Evolutionary conservation across 495 filamentous ascomycete species (phyloP).

Genomic region (Podospora didyma): DNA sequence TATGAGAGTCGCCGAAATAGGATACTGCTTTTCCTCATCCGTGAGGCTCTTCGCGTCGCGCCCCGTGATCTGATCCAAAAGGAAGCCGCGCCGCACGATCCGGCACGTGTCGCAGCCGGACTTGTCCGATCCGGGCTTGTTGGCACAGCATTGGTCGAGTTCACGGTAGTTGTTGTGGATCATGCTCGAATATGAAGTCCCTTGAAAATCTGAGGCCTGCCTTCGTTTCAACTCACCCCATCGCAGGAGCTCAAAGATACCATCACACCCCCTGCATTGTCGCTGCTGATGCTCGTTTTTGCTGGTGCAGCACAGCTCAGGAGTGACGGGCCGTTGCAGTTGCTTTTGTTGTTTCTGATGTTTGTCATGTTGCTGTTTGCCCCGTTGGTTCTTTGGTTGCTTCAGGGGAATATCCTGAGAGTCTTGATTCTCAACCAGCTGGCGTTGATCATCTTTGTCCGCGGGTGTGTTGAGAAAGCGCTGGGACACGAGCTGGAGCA

Average conservation of each 20-base stretch:
- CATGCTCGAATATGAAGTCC: slow-evolving; percentile 14
- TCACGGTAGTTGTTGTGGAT: slow-evolving; percentile 26
- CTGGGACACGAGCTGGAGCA: not conserved
- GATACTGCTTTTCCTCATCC: slow-evolving; percentile 18
- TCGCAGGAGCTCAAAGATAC: slow-evolving; percentile 24
- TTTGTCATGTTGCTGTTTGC: too few relatives aligned
- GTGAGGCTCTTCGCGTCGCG: slow-evolving; percentile 15
- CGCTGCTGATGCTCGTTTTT: slow-evolving; percentile 20
- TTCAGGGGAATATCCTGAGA: too few relatives aligned
- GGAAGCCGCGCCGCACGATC: slow-evolving; percentile 22
- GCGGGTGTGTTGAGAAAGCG: not conserved
- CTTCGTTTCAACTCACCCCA: slow-evolving; percentile 25
- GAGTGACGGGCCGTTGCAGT: not conserved
- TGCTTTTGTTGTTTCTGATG: too few relatives aligned
- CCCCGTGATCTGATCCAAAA: slow-evolving; percentile 25
- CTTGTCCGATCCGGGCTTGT: slow-evolving; percentile 6
- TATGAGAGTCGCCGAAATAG: slow-evolving; percentile 15
- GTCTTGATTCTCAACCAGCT: too few relatives aligned
- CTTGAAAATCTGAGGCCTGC: slow-evolving; percentile 12
- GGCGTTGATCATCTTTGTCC: not conserved
- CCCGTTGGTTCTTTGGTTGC: too few relatives aligned
- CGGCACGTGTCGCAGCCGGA: slow-evolving; percentile 26
- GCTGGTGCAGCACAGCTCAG: slow-evolving; percentile 12
- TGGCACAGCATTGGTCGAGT: slow-evolving; percentile 22
- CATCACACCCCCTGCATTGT: slow-evolving; percentile 24